Percentiles rank a stretch among this genome's conserved stretches.
phyloP scores from a whole-genome alignment of 2,329 filamentous ascomycete species.

The Penicillium sp. region DNA sequence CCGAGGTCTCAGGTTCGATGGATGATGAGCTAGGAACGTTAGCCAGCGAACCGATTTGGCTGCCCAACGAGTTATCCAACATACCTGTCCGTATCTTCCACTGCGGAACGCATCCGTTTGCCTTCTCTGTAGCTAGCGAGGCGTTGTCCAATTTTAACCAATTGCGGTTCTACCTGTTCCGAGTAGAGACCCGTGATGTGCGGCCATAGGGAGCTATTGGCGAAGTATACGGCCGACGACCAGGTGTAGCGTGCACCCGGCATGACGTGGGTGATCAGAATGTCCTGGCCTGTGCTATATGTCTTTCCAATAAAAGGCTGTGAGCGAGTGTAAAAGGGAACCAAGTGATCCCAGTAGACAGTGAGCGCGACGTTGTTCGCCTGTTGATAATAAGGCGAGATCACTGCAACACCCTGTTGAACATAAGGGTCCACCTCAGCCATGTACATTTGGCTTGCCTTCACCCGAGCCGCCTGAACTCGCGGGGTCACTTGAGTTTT shows the following conservation, averaged over 20 bases:
- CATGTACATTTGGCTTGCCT: conserved; percentile 62
- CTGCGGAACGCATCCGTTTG: conserved; percentile 55
- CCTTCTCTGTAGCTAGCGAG: conserved; percentile 61
- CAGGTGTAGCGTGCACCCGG: conserved; percentile 67
- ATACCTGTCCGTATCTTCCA: conserved; percentile 51
- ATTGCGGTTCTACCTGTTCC: conserved; percentile 90
- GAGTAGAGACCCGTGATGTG: conserved; percentile 72
- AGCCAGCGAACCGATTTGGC: conserved; percentile 1
- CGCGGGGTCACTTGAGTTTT: conserved; percentile 70
- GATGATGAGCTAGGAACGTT: conserved; percentile 13
- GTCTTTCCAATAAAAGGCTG: conserved; percentile 66
- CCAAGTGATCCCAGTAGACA: conserved; percentile 49
- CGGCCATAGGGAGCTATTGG: conserved; percentile 74
- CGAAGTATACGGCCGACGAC: conserved; percentile 62
- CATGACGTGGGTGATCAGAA: conserved; percentile 63
- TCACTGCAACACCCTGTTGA: conserved; percentile 50
- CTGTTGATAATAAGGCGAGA: conserved; percentile 69
- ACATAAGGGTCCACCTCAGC: conserved; percentile 68
- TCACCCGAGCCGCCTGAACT: conserved; percentile 57
- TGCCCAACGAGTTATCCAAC: background rate
- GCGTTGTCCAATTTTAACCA: conserved; percentile 84
- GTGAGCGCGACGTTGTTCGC: conserved; percentile 53
- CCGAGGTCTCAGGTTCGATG: conserved; percentile 20
- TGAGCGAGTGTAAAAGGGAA: conserved; percentile 69
- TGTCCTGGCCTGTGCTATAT: conserved; percentile 60